phyloP scores from a whole-genome alignment of 192 early-diverging fungal species.

The Coemansia sp. region DNA sequence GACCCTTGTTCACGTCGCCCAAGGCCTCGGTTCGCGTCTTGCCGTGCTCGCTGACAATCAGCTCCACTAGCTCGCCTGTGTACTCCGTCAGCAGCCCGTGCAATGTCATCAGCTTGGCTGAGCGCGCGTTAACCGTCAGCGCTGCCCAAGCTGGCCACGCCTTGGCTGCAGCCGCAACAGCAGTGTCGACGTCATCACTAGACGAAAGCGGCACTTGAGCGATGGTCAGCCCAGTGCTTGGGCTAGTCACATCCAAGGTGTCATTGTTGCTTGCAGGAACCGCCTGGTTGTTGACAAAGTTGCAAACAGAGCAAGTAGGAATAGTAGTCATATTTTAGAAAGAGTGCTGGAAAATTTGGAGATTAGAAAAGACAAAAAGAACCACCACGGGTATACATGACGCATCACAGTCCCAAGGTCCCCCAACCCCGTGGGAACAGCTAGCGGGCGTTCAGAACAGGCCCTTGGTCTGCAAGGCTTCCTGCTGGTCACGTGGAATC shows the following conservation, averaged over 20 bases:
- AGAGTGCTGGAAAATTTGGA: not conserved
- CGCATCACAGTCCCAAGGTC: not conserved
- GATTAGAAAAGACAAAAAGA: not conserved
- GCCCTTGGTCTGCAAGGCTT: slow-evolving; percentile 44
- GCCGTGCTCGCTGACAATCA: slow-evolving; percentile 77
- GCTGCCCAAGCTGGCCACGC: slow-evolving; percentile 60
- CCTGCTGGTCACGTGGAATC: slow-evolving; percentile 46
- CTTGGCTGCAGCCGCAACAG: slow-evolving; percentile 58
- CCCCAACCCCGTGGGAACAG: not conserved
- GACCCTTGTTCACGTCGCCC: slow-evolving; percentile 72
- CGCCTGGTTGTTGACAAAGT: slow-evolving; percentile 35
- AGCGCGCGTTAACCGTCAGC: slow-evolving; percentile 71
- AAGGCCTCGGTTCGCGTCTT: slow-evolving; percentile 73
- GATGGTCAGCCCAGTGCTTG: slow-evolving; percentile 62
- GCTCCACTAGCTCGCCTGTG: slow-evolving; percentile 64
- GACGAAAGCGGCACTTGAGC: slow-evolving; percentile 62
- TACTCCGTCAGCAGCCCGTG: slow-evolving; percentile 59
- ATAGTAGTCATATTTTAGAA: not conserved
- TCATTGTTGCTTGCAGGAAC: not conserved
- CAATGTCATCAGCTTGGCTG: slow-evolving; percentile 60
- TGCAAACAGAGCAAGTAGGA: slow-evolving; percentile 11
- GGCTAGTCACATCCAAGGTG: slow-evolving; percentile 61
- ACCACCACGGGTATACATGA: not conserved
- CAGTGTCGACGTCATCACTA: slow-evolving; percentile 57
- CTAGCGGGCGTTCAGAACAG: slow-evolving; percentile 8